Conservation (phyloP, 192 early-diverging fungal genomes). For the Allomyces javanicus region DNA sequence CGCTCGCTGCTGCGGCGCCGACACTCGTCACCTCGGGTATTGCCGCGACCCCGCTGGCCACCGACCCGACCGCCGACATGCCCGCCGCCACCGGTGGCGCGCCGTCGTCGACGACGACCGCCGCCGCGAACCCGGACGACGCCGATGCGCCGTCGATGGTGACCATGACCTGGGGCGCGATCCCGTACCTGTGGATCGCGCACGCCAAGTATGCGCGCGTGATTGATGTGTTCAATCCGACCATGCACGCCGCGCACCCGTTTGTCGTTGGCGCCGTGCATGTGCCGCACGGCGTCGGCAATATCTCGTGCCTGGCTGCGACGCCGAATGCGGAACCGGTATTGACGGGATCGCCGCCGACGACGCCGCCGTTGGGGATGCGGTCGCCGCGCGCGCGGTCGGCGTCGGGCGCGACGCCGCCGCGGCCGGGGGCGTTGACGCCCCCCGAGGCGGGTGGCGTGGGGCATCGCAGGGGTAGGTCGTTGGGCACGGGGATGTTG, state of each 20-base stretch:
- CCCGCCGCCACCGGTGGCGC: not conserved
- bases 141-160: not conserved
- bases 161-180: not conserved
- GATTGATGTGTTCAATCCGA: not conserved
- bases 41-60: not conserved
- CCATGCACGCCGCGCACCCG: not conserved
- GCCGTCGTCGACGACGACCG: not conserved
- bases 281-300: not conserved
- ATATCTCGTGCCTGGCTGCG: not conserved
- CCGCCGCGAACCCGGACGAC: not conserved
- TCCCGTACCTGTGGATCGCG: not conserved
- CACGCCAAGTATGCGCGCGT: not conserved
- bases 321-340: not conserved
- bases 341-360: not conserved
- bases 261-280: not conserved
- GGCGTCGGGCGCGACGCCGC: too few relatives aligned
- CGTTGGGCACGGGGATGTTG: too few relatives aligned
- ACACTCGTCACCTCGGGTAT: too few relatives aligned
- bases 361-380: not conserved
- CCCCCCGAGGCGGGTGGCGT: too few relatives aligned
- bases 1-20: not conserved
- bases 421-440: too few relatives aligned
- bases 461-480: too few relatives aligned
- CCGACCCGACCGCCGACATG: not conserved
- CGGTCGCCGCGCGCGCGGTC: too few relatives aligned